Percentiles rank a stretch among this genome's conserved stretches.
phyloP scores from a whole-genome alignment of 768 basidiomycete species.

The Phylloporus arenicola region DNA sequence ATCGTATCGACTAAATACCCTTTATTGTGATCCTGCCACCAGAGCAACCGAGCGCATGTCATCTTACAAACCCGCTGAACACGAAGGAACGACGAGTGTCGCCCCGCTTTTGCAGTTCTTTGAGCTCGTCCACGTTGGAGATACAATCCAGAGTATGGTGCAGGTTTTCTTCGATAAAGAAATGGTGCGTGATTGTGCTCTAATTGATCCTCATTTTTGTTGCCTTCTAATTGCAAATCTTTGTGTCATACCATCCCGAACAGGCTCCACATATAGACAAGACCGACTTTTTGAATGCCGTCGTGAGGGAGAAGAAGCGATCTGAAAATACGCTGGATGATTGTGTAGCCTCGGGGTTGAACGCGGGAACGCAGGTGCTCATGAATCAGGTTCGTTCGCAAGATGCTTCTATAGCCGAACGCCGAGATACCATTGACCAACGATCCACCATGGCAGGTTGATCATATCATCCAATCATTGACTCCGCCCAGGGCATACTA shows the following conservation, averaged over 20 bases:
- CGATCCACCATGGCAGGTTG: slow-evolving; percentile 50
- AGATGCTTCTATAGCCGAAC: neutral
- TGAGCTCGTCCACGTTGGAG: slow-evolving; percentile 93
- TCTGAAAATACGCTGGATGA: slow-evolving; percentile 93
- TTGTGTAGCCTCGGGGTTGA: slow-evolving; percentile 87
- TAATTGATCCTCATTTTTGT: neutral
- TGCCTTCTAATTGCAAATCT: neutral
- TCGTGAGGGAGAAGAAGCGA: slow-evolving; percentile 93
- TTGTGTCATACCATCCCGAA: neutral
- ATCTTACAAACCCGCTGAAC: slow-evolving; percentile 84
- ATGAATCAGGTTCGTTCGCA: slow-evolving; percentile 76
- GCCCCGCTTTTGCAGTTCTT: slow-evolving; percentile 96
- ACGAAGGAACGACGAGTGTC: slow-evolving; percentile 73
- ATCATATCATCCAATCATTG: slow-evolving; percentile 81
- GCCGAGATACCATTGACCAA: neutral
- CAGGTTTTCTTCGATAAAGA: slow-evolving; percentile 99
- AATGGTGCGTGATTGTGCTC: slow-evolving; percentile 45
- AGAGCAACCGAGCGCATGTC: slow-evolving; percentile 90
- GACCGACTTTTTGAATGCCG: slow-evolving; percentile 88
- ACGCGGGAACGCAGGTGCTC: slow-evolving; percentile 90
- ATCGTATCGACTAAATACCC: neutral
- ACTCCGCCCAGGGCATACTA: slow-evolving; percentile 88
- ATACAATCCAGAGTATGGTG: slow-evolving; percentile 95
- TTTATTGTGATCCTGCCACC: neutral
- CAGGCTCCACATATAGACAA: slow-evolving; percentile 85